Evolutionary conservation across 2,329 filamentous ascomycete genomes (phyloP).

Genomic region (Neurospora crassa): DNA sequence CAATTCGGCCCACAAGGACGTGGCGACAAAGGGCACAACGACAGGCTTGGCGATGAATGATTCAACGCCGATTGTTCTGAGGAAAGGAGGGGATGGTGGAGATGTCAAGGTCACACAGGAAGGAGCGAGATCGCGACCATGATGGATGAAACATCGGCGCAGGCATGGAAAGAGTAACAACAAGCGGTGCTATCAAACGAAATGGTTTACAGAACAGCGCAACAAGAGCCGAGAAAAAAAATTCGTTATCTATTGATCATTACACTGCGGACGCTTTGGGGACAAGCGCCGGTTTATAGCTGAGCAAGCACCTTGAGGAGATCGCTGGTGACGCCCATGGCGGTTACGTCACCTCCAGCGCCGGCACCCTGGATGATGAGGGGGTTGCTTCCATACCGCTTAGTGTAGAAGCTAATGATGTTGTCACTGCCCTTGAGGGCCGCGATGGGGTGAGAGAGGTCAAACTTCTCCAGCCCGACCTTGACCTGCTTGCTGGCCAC

Average conservation of each 20-base stretch:
- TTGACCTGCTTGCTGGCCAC: slow-evolving; percentile 72
- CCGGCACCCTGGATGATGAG: slow-evolving; percentile 92
- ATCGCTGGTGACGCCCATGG: slow-evolving; percentile 95
- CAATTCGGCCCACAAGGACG: background rate
- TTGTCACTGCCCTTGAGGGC: slow-evolving; percentile 95
- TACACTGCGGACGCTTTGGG: background rate
- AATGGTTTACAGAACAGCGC: background rate
- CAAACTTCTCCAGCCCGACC: slow-evolving; percentile 85
- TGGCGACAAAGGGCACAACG: background rate
- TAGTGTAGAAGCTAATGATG: slow-evolving; percentile 97
- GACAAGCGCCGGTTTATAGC: slow-evolving; percentile 33
- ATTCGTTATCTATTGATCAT: background rate
- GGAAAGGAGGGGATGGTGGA: background rate
- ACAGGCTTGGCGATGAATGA: background rate
- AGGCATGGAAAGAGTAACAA: background rate
- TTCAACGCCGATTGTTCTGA: background rate
- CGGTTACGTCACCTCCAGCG: slow-evolving; percentile 89
- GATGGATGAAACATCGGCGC: background rate
- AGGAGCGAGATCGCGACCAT: background rate
- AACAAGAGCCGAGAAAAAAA: background rate
- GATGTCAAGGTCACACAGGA: background rate
- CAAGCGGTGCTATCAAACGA: background rate
- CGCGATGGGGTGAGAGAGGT: slow-evolving; percentile 82
- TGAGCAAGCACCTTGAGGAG: slow-evolving; percentile 78
- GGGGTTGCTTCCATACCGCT: slow-evolving; percentile 83